Evolutionary conservation across 257 asterid species (phyloP).

Genomic region (Craterostigma plantagineum): DNA sequence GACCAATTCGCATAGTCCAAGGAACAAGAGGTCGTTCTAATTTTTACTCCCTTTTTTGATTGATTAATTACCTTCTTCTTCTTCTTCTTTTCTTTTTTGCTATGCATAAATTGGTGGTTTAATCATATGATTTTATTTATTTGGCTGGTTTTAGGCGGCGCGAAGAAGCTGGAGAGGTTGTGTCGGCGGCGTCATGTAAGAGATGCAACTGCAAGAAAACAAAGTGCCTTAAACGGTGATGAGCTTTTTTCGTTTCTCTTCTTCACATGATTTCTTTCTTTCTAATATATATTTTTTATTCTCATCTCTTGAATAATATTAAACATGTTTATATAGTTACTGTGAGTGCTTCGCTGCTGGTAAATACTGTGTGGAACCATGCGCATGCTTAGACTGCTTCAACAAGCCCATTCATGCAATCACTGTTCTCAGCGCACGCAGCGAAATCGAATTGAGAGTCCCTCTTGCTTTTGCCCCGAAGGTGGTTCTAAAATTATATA

Average conservation of each 20-base stretch:
- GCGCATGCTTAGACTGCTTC: constrained; percentile 88
- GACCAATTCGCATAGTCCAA: constrained; percentile 34
- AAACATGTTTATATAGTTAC: no score
- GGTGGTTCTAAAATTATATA: constrained; percentile 47
- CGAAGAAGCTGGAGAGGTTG: constrained; percentile 47
- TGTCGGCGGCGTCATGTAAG: constrained; percentile 61
- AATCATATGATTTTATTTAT: background rate
- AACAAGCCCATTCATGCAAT: constrained; percentile 88
- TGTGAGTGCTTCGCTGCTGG: constrained; percentile 99
- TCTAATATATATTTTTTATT: no score
- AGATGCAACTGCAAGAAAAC: constrained; percentile 96
- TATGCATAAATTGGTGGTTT: constrained; percentile 13
- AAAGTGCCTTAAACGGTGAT: constrained; percentile 95
- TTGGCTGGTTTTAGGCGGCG: constrained; percentile 34
- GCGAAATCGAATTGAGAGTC: constrained; percentile 84
- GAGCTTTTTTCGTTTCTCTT: constrained; percentile 1
- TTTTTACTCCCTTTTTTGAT: no score
- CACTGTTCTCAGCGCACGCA: constrained; percentile 89
- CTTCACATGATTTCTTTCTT: background rate
- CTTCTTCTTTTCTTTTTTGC: no score
- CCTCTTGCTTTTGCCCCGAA: constrained; percentile 99
- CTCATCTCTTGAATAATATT: no score
- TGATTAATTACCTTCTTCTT: no score
- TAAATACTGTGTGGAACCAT: constrained; percentile 86
- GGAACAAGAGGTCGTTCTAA: constrained; percentile 46